Conservation (phyloP, 495 filamentous ascomycete genomes). For the Neurospora sp. region DNA sequence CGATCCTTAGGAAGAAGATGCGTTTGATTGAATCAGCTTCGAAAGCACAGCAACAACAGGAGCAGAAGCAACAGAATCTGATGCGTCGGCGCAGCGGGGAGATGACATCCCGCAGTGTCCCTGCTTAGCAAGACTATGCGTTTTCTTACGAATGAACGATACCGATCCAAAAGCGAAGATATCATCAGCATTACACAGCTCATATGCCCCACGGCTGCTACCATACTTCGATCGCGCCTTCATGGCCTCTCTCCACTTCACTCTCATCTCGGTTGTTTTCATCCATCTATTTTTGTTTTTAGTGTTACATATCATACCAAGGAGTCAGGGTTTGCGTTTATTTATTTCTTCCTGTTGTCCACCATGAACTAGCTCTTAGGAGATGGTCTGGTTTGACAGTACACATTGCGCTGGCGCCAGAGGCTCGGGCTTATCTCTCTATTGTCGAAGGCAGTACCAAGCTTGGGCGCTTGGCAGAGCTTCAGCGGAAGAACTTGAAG, state of each 20-base stretch:
- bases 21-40: constrained; percentile 34
- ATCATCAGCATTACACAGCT: not conserved
- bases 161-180: not conserved
- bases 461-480: not conserved
- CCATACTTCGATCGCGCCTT: not conserved
- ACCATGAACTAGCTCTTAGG: not conserved
- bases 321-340: constrained; percentile 5
- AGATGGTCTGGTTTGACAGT: not conserved
- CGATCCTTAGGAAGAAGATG: constrained; percentile 32
- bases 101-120: constrained; percentile 32
- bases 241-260: not conserved
- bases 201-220: constrained; percentile 13
- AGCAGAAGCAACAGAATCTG: constrained; percentile 19
- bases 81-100: constrained; percentile 36
- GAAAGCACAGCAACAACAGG: constrained; percentile 23
- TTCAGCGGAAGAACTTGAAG: not conserved
- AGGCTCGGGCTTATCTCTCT: not conserved
- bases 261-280: not conserved
- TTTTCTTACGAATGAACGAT: constrained; percentile 6
- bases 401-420: not conserved
- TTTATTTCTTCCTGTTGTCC: not conserved
- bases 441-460: not conserved
- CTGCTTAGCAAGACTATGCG: constrained; percentile 18
- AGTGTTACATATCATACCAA: constrained; percentile 2
- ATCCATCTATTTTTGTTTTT: not conserved